Evolutionary conservation across 2,329 filamentous ascomycete genomes (phyloP), one percentile per base, ranked within the genome.

Genomic region (Corinectria fuckeliana): DNA sequence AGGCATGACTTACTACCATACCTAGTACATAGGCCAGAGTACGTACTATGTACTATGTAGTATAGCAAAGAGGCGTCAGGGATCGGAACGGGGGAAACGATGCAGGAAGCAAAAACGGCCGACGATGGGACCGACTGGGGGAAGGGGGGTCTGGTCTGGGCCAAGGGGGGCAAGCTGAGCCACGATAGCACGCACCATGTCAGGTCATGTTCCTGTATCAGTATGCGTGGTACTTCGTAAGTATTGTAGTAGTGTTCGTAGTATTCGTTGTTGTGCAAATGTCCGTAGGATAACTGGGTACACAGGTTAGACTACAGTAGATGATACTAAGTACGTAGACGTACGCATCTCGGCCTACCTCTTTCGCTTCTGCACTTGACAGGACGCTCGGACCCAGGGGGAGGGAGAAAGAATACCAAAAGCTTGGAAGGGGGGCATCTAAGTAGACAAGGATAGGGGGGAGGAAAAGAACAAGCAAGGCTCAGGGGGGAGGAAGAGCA

Each of bases 91-190:
- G 10, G 50, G 51, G 53, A 60, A 60, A 52, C 50, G 61, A 55
- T 62, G 42, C 25, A 50, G 57, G 59, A 60, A 58, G 65, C 55
- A 55, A 67, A 64, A 69, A 69, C 56, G 56, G 58, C 66, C 66
- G 66, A 68, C 66, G 60, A 69, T 64, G 65, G 62, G 56, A 50
- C 66, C 66, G 66, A 69, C 56, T 61, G 61, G 64, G 66, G 66
- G 66, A 69, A 61, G 58, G 60, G 55, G 51, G 47, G 45, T 58
- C 61, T 58, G 50, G 61, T 55, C 58, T 55, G 56, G 50, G 56
- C 48, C 28, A 48, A 52, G 59, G 51, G 55, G 21, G 30, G 42
- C 28, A 57, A 51, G 44, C 56, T 64, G 45, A 64, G 59, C 58
- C 63, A 67, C 61, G 61, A 65, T 50, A 48, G 25, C 28, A 38